Conservation (phyloP, 495 filamentous ascomycete species). For the Choiromyces venosus region DNA sequence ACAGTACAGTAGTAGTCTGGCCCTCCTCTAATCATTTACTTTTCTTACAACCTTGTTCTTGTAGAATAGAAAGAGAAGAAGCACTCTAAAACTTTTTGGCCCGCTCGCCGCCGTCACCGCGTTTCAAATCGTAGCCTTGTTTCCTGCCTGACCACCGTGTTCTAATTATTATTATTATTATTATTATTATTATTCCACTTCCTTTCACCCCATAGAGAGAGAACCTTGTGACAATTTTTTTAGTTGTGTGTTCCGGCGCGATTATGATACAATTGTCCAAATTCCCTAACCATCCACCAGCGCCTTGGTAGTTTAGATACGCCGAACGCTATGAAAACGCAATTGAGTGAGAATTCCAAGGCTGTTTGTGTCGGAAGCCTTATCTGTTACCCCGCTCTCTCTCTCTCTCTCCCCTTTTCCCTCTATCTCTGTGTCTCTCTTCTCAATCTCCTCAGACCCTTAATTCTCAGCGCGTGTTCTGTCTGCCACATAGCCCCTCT, state of each 20-base stretch:
- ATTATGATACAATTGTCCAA: slow-evolving; percentile 1
- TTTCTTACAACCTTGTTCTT: not conserved
- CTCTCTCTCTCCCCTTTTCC: too few relatives aligned
- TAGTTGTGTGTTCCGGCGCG: slow-evolving; percentile 6
- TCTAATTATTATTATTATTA: not conserved
- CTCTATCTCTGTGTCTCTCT: not conserved
- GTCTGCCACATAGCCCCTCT: slow-evolving; percentile 39
- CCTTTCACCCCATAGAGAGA: not conserved
- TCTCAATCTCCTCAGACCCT: not conserved
- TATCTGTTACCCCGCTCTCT: slow-evolving; percentile 37
- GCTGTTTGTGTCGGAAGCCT: slow-evolving; percentile 36
- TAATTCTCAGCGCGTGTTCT: slow-evolving; percentile 30
- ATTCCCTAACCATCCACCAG: slow-evolving; percentile 25
- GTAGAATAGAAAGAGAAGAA: too few relatives aligned
- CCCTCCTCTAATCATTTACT: not conserved
- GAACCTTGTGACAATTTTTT: slow-evolving; percentile 37
- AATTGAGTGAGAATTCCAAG: slow-evolving; percentile 37
- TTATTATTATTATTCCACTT: too few relatives aligned
- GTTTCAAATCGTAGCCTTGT: slow-evolving; percentile 36
- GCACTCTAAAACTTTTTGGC: slow-evolving; percentile 12
- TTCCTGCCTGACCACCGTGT: slow-evolving; percentile 12
- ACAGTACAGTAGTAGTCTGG: not conserved
- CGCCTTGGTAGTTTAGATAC: slow-evolving; percentile 31
- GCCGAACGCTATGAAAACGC: slow-evolving; percentile 30
- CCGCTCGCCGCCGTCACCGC: slow-evolving; percentile 35